A percentile compares a stretch with the other conserved stretches of the same genome.
Evolutionary conservation across 2,329 filamentous ascomycete species (phyloP).

Genomic region (Ceratocystis cubensis): DNA sequence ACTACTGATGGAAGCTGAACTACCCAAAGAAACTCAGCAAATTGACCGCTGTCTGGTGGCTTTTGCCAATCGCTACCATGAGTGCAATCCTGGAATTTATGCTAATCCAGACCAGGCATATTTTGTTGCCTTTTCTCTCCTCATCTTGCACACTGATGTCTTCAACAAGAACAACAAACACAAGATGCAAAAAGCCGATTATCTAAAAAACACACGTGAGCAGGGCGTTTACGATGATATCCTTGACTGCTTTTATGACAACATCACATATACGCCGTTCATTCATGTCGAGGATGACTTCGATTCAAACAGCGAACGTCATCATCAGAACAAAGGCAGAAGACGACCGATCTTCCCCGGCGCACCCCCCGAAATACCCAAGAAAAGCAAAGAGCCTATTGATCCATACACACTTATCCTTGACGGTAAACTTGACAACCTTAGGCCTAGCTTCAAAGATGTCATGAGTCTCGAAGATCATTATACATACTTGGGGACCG

Average conservation of each 20-base stretch:
- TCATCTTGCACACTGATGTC: slow-evolving; percentile 95
- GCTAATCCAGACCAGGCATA: slow-evolving; percentile 87
- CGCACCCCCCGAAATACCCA: slow-evolving; percentile 35
- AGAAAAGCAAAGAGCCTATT: slow-evolving; percentile 66
- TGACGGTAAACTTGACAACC: slow-evolving; percentile 69
- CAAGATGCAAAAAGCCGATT: slow-evolving; percentile 95
- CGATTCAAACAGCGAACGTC: slow-evolving; percentile 63
- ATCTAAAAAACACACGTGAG: slow-evolving; percentile 84
- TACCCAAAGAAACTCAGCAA: slow-evolving; percentile 95
- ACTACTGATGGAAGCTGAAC: slow-evolving; percentile 86
- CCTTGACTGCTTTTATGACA: slow-evolving; percentile 93
- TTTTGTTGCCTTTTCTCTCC: slow-evolving; percentile 90
- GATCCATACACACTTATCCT: slow-evolving; percentile 93
- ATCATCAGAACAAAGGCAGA: slow-evolving; percentile 59
- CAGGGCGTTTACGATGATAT: slow-evolving; percentile 92
- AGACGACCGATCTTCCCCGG: slow-evolving; percentile 58
- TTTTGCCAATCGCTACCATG: slow-evolving; percentile 92
- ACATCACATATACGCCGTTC: slow-evolving; percentile 95
- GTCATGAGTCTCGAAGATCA: slow-evolving; percentile 84
- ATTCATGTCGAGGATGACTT: slow-evolving; percentile 93
- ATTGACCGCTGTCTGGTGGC: slow-evolving; percentile 90
- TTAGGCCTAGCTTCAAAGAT: slow-evolving; percentile 81
- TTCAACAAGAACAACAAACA: slow-evolving; percentile 99
- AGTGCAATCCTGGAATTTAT: slow-evolving; percentile 96
- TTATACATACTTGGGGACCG: slow-evolving; percentile 74